These are phyloP conservation scores for Collybia nuda DNA, from an alignment of 768 basidiomycete species.

Conservation along the genomic window DNA sequence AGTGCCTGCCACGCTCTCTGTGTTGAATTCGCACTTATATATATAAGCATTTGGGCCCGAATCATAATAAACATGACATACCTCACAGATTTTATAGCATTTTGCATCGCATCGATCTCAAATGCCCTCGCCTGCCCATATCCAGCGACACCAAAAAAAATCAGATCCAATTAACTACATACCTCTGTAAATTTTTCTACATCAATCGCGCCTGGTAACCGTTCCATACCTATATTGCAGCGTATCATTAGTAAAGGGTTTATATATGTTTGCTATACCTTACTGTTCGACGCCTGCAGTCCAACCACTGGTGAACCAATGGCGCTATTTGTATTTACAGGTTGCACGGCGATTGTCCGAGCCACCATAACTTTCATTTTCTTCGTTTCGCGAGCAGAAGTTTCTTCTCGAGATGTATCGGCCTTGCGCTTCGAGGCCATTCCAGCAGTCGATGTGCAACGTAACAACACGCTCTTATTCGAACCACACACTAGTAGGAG, in stretches of 20 bases:
- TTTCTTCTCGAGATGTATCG: slow-evolving; percentile 24
- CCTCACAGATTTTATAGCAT: slow-evolving; percentile 81
- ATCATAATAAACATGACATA: slow-evolving; percentile 19
- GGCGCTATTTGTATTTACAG: slow-evolving; percentile 23
- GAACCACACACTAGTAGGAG: too few relatives aligned
- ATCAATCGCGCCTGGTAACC: slow-evolving; percentile 73
- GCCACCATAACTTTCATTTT: slow-evolving; percentile 64
- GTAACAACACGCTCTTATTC: too few relatives aligned
- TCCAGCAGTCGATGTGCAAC: too few relatives aligned
- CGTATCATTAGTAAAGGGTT: neutral
- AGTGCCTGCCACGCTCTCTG: slow-evolving; percentile 91
- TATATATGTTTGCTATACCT: slow-evolving; percentile 10
- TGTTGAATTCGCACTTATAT: slow-evolving; percentile 61
- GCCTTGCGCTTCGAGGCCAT: slow-evolving; percentile 41
- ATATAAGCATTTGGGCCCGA: neutral
- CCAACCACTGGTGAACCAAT: slow-evolving; percentile 32
- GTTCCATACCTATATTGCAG: slow-evolving; percentile 46
- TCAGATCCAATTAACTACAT: slow-evolving; percentile 25
- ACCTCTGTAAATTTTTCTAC: slow-evolving; percentile 90
- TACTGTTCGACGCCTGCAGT: slow-evolving; percentile 36
- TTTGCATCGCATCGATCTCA: slow-evolving; percentile 90
- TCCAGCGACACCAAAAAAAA: slow-evolving; percentile 4
- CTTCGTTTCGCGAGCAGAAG: slow-evolving; percentile 59
- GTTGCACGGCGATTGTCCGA: slow-evolving; percentile 68
- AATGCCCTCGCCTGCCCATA: slow-evolving; percentile 72